These are phyloP conservation scores for Boletales sp. DNA, from an alignment of 768 basidiomycete species.

Conservation along the genomic window DNA sequence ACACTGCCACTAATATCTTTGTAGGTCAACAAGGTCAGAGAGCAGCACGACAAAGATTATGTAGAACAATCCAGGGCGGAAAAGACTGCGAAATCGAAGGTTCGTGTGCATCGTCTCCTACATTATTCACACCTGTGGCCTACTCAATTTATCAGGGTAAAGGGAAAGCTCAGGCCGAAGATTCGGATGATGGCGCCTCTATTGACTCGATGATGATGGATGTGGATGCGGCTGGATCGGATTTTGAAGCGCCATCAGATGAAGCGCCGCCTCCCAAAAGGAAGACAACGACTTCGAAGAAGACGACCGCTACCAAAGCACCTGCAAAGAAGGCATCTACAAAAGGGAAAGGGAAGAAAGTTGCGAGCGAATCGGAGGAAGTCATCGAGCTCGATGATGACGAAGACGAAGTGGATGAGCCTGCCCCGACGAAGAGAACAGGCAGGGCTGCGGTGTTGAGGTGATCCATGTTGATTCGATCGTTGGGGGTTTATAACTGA, in stretches of 20 bases:
- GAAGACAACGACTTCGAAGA: conserved; percentile 38
- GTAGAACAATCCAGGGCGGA: conserved; percentile 41
- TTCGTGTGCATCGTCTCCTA: conserved; percentile 14
- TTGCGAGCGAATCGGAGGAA: conserved; percentile 48
- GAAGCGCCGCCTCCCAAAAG: conserved; percentile 42
- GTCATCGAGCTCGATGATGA: conserved; percentile 53
- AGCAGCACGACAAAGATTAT: conserved; percentile 64
- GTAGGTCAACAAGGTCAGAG: conserved; percentile 68
- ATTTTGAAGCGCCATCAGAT: conserved; percentile 41
- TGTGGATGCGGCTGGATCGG: conserved; percentile 55
- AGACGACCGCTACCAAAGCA: conserved; percentile 25
- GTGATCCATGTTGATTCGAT: conserved; percentile 34
- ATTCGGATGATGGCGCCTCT: conserved; percentile 48
- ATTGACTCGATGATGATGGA: conserved; percentile 80
- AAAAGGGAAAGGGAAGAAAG: conserved; percentile 57
- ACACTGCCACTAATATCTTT: not conserved
- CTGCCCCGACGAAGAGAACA: conserved; percentile 51
- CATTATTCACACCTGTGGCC: not conserved
- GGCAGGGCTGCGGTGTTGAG: conserved; percentile 63
- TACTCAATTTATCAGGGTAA: conserved; percentile 40
- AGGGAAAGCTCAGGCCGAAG: conserved; percentile 45
- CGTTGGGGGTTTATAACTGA: conserved; percentile 28
- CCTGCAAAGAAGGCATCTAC: conserved; percentile 44
- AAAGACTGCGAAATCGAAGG: conserved; percentile 44
- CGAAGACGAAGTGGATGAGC: conserved; percentile 44